phyloP scores from a whole-genome alignment of 2,329 filamentous ascomycete genomes.

The Diaporthe vexans region DNA sequence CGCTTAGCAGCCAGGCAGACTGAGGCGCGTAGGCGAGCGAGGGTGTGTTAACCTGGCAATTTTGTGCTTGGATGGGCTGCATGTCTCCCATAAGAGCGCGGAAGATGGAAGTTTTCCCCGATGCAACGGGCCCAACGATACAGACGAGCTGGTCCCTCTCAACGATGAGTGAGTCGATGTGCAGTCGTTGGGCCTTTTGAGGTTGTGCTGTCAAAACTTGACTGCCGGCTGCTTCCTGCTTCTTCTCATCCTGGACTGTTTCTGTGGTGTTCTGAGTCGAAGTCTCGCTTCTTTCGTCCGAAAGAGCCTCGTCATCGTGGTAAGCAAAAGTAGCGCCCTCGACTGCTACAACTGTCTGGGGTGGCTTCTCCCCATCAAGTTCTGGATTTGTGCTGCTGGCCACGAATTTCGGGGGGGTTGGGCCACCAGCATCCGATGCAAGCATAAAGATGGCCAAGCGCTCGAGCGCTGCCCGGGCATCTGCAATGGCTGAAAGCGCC shows the following conservation, averaged over 20 bases:
- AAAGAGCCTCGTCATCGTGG: slow-evolving; percentile 41
- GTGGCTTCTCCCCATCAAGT: slow-evolving; percentile 10
- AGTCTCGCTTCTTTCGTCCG: slow-evolving; percentile 29
- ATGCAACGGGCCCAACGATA: slow-evolving; percentile 45
- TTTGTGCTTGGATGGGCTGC: slow-evolving; percentile 43
- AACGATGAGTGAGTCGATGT: slow-evolving; percentile 36
- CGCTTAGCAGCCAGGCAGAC: slow-evolving; percentile 43
- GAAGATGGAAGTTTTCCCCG: slow-evolving; percentile 47
- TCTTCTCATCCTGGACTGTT: slow-evolving; percentile 15
- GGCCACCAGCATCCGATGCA: slow-evolving; percentile 34
- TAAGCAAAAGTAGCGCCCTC: slow-evolving; percentile 43
- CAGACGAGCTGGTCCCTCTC: slow-evolving; percentile 39
- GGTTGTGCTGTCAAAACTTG: slow-evolving; percentile 2
- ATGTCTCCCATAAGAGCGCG: slow-evolving; percentile 46
- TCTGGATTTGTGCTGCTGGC: neutral
- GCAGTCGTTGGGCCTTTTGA: slow-evolving; percentile 27
- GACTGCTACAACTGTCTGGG: slow-evolving; percentile 39
- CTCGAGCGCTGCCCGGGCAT: slow-evolving; percentile 45
- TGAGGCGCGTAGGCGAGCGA: slow-evolving; percentile 35
- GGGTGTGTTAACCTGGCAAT: slow-evolving; percentile 42
- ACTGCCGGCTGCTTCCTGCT: neutral
- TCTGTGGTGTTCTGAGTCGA: slow-evolving; percentile 24
- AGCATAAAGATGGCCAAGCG: slow-evolving; percentile 44
- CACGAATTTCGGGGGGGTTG: slow-evolving; percentile 6
- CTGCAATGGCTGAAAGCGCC: slow-evolving; percentile 45